phyloP scores from a whole-genome alignment of 73 alveolate species.

The Paramecium pentaurelia region DNA sequence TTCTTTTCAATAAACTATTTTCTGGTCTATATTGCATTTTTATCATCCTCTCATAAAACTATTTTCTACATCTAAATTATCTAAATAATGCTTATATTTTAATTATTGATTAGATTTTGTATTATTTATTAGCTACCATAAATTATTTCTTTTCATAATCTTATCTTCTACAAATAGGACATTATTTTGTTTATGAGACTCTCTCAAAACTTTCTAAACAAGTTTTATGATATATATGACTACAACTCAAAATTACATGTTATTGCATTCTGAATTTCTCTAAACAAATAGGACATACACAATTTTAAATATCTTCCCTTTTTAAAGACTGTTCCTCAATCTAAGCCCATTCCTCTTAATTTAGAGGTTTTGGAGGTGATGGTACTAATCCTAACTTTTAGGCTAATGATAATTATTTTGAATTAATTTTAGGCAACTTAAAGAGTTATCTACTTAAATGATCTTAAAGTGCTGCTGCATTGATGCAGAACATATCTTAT shows the following conservation, averaged over 20 bases:
- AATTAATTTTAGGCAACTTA: background rate
- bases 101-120: background rate
- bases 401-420: constrained; percentile 48
- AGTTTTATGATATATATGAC: constrained; percentile 43
- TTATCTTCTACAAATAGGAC: constrained; percentile 63
- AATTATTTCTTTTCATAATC: constrained; percentile 56
- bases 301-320: constrained; percentile 26
- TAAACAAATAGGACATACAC: constrained; percentile 59
- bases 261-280: constrained; percentile 27
- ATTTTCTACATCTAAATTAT: constrained; percentile 14
- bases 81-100: constrained; percentile 31
- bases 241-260: constrained; percentile 45
- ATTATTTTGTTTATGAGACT: constrained; percentile 17
- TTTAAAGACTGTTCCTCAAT: constrained; percentile 45
- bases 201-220: constrained; percentile 60
- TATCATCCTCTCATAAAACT: background rate
- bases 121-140: constrained; percentile 11
- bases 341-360: constrained; percentile 32
- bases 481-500: background rate
- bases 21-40: background rate
- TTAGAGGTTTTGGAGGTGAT: constrained; percentile 60
- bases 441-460: constrained; percentile 8
- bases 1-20: background rate
- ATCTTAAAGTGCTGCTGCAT: constrained; percentile 61
- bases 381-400: constrained; percentile 57